These are phyloP conservation scores for Trichoderma sp. DNA, from an alignment of 2,329 filamentous ascomycete genomes.

Conservation along the genomic window DNA sequence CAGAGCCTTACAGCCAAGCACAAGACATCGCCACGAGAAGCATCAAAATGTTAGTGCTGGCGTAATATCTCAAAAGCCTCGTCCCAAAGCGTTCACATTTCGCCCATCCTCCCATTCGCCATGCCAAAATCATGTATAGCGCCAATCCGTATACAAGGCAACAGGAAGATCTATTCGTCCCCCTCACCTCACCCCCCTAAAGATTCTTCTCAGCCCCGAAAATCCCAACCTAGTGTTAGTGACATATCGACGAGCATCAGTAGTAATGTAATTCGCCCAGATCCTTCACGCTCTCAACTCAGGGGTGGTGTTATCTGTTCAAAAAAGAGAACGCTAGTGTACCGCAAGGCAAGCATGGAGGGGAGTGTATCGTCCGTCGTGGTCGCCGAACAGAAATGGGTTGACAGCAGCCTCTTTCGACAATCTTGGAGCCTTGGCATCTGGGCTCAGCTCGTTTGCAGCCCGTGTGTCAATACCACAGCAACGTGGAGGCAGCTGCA, in stretches of 20 bases:
- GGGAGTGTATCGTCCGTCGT: background rate
- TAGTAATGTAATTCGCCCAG: background rate
- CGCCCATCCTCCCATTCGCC: background rate
- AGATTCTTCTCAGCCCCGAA: background rate
- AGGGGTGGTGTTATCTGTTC: background rate
- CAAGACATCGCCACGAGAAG: background rate
- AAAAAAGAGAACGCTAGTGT: background rate
- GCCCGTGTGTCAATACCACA: background rate
- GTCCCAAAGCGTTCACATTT: background rate
- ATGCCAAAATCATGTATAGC: background rate
- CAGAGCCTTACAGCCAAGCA: background rate
- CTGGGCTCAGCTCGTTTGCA: background rate
- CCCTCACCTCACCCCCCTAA: background rate
- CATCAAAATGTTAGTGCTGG: background rate
- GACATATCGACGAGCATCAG: background rate
- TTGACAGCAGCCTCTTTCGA: background rate
- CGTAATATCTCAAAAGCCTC: background rate
- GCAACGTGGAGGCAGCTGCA: background rate
- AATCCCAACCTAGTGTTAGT: background rate
- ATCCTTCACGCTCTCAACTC: background rate
- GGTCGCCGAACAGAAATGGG: background rate
- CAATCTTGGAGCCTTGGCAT: background rate
- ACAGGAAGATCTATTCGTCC: background rate
- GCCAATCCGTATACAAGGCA: background rate
- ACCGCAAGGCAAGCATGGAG: background rate